These are phyloP conservation scores for Lathyrus tuberosus DNA, from an alignment of 306 rosid species.

Conservation along the genomic window DNA sequence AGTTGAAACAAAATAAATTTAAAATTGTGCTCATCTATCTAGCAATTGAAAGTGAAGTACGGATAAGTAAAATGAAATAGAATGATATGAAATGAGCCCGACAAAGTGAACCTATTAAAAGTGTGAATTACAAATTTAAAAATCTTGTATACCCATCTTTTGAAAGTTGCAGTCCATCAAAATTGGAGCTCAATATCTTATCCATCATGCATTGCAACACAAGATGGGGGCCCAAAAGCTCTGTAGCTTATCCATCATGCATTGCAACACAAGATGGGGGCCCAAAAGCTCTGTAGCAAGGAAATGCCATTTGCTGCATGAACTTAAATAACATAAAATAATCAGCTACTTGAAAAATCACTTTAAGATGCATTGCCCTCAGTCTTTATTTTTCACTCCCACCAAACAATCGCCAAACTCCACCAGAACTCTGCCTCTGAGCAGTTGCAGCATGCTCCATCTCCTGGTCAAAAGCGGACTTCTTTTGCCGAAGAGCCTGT, in stretches of 20 bases:
- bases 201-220: too few relatives aligned
- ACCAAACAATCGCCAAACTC: conserved; percentile 88
- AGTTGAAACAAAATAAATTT: conserved; percentile 11
- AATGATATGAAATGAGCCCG: conserved; percentile 4
- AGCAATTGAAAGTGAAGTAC: conserved; percentile 7
- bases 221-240: too few relatives aligned
- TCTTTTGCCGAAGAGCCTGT: conserved; percentile 75
- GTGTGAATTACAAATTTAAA: conserved; percentile 18
- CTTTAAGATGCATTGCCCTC: conserved; percentile 31
- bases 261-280: conserved; percentile 35
- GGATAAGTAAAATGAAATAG: conserved; percentile 12
- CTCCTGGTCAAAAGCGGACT: conserved; percentile 71
- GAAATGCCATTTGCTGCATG: conserved; percentile 36
- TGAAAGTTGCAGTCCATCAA: conserved; percentile 42
- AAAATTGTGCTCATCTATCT: conserved; percentile 1
- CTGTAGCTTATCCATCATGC: too few relatives aligned
- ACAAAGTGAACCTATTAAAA: conserved; percentile 3
- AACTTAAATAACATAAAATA: conserved; percentile 17
- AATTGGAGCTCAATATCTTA: conserved; percentile 37
- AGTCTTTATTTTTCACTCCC: conserved; percentile 40
- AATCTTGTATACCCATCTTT: conserved; percentile 33
- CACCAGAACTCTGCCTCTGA: conserved; percentile 82
- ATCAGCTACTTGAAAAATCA: conserved; percentile 32
- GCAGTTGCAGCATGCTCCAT: conserved; percentile 66
- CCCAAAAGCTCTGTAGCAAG: conserved; percentile 34